Base-by-base conservation (phyloP, 169 alveolate species). In the Prorocentrum cordatum region DNA sequence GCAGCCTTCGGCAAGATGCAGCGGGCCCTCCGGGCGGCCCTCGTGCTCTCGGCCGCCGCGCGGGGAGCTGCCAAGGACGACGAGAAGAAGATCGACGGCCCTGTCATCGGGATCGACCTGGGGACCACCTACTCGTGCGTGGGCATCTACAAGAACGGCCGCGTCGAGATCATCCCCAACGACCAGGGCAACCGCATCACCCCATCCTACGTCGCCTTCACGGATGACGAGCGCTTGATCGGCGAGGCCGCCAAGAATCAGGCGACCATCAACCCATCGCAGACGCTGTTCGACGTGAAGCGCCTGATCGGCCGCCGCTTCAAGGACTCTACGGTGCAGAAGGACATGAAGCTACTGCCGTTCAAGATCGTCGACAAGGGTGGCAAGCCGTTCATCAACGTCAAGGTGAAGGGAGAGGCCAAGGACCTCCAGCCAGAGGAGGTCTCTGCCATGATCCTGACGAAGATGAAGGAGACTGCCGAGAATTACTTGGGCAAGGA, bases 171-270 rank as follows among this genome's bases (percentile, higher is more conserved):
- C 92, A 96, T 98, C 93, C 98, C 99, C 64, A 96, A 95, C 84
- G 96, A 94, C 83, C 96, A 95, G 92, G 98, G 99, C 31, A 96
- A 97, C 94, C 96, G 99, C 87, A 97, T 97, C 92, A 98, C 99
- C 31, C 99, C 99, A 27, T 97, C 99, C 38, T 97, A 97, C 85
- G 99, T 97, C 14, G 98, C 99, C 27, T 97, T 97, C 93, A 96
- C 97, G 42, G 68, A n/a, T 16, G 99, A 96, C 35, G 99, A 96
- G 62, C 98, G 98, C 68, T 93, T 96, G 35, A 96, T 97, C 42
- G 99, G 99, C 22, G 99, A 97, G 83, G 97, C 99, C 67, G 99
- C 99, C 4, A 98, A 98, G 94, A n/a, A n/a, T n/a, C 97, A 97
- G 92, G 99, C 98, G n/a, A 96, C 99, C 27, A 94, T 96, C 91